phyloP scores from a whole-genome alignment of 2,329 filamentous ascomycete genomes.

The Fonsecaea nubica region DNA sequence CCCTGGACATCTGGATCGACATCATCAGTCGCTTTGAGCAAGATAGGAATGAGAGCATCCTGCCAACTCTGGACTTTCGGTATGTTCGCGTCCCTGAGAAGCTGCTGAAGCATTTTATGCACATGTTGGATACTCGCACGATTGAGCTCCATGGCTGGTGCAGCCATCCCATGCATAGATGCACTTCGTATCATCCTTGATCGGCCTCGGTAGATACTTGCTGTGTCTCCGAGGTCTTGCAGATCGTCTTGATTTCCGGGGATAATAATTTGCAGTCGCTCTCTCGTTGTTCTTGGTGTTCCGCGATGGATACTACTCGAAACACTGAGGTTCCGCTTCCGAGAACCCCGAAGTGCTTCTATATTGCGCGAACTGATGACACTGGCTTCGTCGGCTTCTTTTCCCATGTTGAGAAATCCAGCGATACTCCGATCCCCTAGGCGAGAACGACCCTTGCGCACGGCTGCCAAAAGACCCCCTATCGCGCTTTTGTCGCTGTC shows the following conservation, averaged over 20 bases:
- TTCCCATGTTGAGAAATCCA: conserved; percentile 71
- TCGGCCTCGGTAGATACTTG: conserved; percentile 42
- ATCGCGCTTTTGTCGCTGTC: conserved; percentile 79
- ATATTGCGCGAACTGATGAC: conserved; percentile 66
- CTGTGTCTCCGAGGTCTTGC: conserved; percentile 37
- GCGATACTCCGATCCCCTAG: conserved; percentile 76
- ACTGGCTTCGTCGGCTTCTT: conserved; percentile 68
- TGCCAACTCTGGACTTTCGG: conserved; percentile 81
- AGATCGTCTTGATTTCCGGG: conserved; percentile 48
- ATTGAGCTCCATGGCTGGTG: conserved; percentile 83
- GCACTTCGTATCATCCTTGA: conserved; percentile 75
- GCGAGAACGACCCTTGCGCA: conserved; percentile 76
- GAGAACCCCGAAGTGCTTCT: conserved; percentile 66
- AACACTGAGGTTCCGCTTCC: conserved; percentile 82
- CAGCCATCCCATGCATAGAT: conserved; percentile 76
- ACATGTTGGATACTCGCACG: conserved; percentile 87
- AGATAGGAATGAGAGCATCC: conserved; percentile 84
- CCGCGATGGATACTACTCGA: conserved; percentile 75
- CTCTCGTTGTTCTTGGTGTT: conserved; percentile 73
- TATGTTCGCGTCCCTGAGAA: conserved; percentile 77
- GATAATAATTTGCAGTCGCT: conserved; percentile 55
- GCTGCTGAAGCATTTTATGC: conserved; percentile 79
- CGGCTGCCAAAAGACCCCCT: conserved; percentile 72
- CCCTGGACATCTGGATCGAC: conserved; percentile 89
- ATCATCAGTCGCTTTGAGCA: conserved; percentile 89